Base-by-base conservation (phyloP, 164 flowering plant genomes). In the Aristolochia contorta region DNA sequence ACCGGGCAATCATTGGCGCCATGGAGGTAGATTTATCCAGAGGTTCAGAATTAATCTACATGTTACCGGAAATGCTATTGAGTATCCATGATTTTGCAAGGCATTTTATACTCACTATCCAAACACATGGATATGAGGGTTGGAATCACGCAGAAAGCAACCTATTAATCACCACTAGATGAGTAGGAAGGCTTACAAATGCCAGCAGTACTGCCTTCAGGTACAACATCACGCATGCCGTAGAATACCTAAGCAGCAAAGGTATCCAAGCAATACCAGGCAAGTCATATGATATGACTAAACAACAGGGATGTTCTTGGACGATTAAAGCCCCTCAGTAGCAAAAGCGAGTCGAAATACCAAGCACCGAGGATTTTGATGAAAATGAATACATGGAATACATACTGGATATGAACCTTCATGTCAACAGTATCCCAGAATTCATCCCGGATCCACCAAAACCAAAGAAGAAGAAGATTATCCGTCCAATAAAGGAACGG, bases 1-100 rank as follows among this genome's bases (percentile, higher is more conserved):
- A 48, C 15, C 52, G 23, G 22, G 7, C 61, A 2, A 46, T 59
- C 48, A 18, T 59, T 10, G 61, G 24, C 48, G 16, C 61, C 47
- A 59, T 59, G 61, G 61, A 59, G 20, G 61, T 46, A 15, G 61
- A 59, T 23, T 23, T 59, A 2, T 6, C 61, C 15, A 4, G 24
- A 19, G 50, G 61, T 3, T 1, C 14, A 6, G 49, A 59, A 23
- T 13, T 58, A 14, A 46, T 43, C 24, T 59, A 30, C 24, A 37
- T 59, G 3, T 3, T 46, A 22, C 41, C 59, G 4, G 18, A 48
- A 18, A 48, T 14, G 7, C 15, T 48, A 20, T 7, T 56, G 59
- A 56, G 41, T 14, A 30, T 56, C 4, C 2, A 18, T 14, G 59
- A 56, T 56, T 56, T 56, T 25, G 24, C 12, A 15, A 3, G 41